Evolutionary conservation across 176 grass and related monocot species (phyloP).

Genomic region (Musa acuminata): DNA sequence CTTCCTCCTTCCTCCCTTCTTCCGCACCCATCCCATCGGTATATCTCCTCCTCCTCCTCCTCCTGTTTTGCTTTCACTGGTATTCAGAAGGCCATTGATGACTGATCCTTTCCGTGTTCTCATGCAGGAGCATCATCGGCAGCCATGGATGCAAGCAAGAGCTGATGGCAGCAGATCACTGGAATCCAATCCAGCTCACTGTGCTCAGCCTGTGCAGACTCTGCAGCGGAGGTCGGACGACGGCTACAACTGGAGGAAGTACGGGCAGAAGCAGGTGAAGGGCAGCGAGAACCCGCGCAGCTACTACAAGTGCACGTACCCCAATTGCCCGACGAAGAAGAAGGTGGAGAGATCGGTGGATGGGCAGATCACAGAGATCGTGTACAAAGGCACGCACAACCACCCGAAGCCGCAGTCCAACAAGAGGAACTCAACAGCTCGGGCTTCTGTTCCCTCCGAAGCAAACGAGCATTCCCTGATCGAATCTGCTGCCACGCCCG

Average conservation of each 20-base stretch:
- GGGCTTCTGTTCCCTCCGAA: conserved; percentile 20
- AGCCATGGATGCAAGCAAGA: conserved; percentile 2
- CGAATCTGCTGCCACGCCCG: conserved; percentile 44
- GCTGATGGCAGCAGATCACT: neutral
- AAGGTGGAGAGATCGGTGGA: conserved; percentile 77
- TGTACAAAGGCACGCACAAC: conserved; percentile 84
- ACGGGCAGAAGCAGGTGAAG: conserved; percentile 98
- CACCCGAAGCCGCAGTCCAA: conserved; percentile 55
- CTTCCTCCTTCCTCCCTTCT: conserved; percentile 17
- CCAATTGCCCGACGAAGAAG: conserved; percentile 80
- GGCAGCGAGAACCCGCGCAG: conserved; percentile 86
- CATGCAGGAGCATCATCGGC: neutral
- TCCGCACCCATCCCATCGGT: conserved; percentile 11
- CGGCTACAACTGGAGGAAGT: conserved; percentile 97
- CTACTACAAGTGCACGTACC: conserved; percentile 97
- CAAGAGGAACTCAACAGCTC: conserved; percentile 38
- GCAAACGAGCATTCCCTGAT: conserved; percentile 39
- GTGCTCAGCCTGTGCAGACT: conserved; percentile 11
- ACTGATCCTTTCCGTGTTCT: neutral
- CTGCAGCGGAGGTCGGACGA: conserved; percentile 50
- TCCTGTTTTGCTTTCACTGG: neutral
- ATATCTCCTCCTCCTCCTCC: neutral
- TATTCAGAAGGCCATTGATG: neutral
- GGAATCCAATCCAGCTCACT: neutral
- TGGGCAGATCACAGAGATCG: conserved; percentile 85